These are phyloP conservation scores for Ammopiptanthus mongolicus DNA, from an alignment of 306 rosid genomes.

Conservation along the genomic window DNA sequence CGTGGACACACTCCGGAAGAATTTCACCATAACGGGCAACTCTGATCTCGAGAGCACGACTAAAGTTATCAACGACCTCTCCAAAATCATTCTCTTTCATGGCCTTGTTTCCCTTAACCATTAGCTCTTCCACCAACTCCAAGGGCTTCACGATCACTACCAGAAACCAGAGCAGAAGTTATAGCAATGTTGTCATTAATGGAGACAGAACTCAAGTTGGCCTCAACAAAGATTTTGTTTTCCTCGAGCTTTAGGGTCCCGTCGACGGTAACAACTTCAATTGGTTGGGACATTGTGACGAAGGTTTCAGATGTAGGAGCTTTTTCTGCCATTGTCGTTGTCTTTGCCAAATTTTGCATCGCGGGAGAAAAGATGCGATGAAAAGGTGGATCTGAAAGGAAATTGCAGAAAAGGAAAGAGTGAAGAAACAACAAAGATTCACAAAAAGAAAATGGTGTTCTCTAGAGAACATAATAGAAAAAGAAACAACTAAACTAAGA, in stretches of 20 bases:
- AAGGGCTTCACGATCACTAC: constrained; percentile 42
- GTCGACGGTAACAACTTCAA: constrained; percentile 8
- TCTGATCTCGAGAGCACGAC: constrained; percentile 97
- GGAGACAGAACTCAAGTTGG: constrained; percentile 36
- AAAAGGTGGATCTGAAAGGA: too few species aligned
- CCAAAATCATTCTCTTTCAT: constrained; percentile 58
- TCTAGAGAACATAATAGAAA: too few species aligned
- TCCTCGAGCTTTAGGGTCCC: constrained; percentile 39
- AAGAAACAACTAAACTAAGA: too few species aligned
- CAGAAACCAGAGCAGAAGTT: constrained; percentile 38
- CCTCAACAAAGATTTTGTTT: constrained; percentile 36
- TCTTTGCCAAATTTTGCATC: not conserved
- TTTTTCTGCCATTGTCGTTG: constrained; percentile 60
- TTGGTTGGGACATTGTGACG: constrained; percentile 22
- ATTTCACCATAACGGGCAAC: constrained; percentile 79
- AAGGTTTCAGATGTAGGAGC: constrained; percentile 48
- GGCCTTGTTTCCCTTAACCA: constrained; percentile 65
- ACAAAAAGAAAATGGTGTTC: too few species aligned
- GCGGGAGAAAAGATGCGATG: not conserved
- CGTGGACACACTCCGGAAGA: constrained; percentile 75
- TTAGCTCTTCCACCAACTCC: constrained; percentile 54
- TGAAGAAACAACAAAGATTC: too few species aligned
- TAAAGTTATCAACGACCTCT: constrained; percentile 80
- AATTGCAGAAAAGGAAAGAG: too few species aligned
- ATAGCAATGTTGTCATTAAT: constrained; percentile 29